These are phyloP conservation scores for Alternaria infectoria DNA, from an alignment of 2,329 filamentous ascomycete genomes.

Conservation along the genomic window DNA sequence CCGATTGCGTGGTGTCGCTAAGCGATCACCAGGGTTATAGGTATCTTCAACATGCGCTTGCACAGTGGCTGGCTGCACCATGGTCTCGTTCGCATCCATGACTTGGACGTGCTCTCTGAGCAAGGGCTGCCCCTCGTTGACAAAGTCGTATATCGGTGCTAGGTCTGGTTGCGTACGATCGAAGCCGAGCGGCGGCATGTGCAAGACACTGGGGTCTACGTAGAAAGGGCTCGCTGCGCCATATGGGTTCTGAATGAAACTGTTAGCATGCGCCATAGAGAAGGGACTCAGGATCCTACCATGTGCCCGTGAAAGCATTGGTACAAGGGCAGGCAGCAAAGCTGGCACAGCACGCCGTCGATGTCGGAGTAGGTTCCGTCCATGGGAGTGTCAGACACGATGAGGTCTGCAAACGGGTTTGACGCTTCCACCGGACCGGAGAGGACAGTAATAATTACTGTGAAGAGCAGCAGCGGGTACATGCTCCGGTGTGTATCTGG, in stretches of 20 bases:
- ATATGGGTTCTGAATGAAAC: conserved; percentile 19
- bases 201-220: not conserved
- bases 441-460: conserved; percentile 35
- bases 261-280: conserved; percentile 5
- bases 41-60: conserved; percentile 34
- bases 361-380: conserved; percentile 32
- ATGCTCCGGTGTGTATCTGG: conserved; percentile 31
- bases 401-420: conserved; percentile 32
- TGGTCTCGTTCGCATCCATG: conserved; percentile 38
- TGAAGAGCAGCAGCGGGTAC: conserved; percentile 35
- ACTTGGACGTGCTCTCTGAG: conserved; percentile 14
- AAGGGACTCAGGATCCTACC: conserved; percentile 14
- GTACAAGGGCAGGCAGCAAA: conserved; percentile 27
- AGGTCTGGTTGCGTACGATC: conserved; percentile 10
- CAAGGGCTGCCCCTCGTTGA: conserved; percentile 9
- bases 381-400: conserved; percentile 24
- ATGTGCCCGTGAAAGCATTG: conserved; percentile 25
- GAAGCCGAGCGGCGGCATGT: conserved; percentile 6
- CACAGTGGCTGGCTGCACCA: conserved; percentile 32
- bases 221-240: conserved; percentile 2
- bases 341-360: conserved; percentile 37
- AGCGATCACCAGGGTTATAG: conserved; percentile 40
- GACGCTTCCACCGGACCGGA: conserved; percentile 35
- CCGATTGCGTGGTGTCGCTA: conserved; percentile 3
- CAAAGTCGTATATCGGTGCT: conserved; percentile 7